phyloP scores from a whole-genome alignment of 768 basidiomycete genomes.

The Termitomyces sp. region DNA sequence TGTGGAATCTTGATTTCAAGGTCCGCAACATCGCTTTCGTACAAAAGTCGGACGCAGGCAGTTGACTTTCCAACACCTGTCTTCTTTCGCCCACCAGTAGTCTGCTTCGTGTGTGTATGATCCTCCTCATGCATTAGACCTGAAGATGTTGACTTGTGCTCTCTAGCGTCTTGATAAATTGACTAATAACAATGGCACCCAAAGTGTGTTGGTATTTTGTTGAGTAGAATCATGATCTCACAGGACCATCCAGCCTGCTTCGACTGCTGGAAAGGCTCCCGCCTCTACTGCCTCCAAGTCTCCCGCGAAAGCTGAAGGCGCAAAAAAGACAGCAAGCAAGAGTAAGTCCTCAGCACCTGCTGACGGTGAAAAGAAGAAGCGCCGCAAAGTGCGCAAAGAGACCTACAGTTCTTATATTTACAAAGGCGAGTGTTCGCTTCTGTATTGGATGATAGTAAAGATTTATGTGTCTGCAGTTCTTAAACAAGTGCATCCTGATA shows the following conservation, averaged over 20 bases:
- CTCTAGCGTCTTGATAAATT: background rate
- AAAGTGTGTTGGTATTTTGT: constrained; percentile 18
- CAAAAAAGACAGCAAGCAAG: constrained; percentile 45
- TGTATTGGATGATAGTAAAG: background rate
- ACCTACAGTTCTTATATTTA: constrained; percentile 85
- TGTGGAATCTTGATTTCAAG: constrained; percentile 7
- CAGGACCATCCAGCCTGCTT: constrained; percentile 42
- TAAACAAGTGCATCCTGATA: constrained; percentile 91
- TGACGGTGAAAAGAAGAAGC: constrained; percentile 74
- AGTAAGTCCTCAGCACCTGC: constrained; percentile 32
- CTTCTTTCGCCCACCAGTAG: constrained; percentile 11
- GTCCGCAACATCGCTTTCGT: constrained; percentile 11
- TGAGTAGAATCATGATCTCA: background rate
- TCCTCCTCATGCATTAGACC: background rate
- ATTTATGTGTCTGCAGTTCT: constrained; percentile 42
- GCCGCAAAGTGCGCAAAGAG: constrained; percentile 76
- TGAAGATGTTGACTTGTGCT: background rate
- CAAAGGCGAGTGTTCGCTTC: constrained; percentile 46
- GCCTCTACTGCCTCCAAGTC: constrained; percentile 42
- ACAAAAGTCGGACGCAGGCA: constrained; percentile 9
- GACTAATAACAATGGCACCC: constrained; percentile 24
- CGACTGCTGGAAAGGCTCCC: constrained; percentile 60
- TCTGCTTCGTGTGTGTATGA: background rate
- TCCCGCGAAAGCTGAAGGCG: constrained; percentile 39
- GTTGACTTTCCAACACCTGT: constrained; percentile 15